A percentile compares a stretch with the other conserved stretches of the same genome.
phyloP scores from a whole-genome alignment of 2,329 filamentous ascomycete genomes.

The Cytospora piceicola region DNA sequence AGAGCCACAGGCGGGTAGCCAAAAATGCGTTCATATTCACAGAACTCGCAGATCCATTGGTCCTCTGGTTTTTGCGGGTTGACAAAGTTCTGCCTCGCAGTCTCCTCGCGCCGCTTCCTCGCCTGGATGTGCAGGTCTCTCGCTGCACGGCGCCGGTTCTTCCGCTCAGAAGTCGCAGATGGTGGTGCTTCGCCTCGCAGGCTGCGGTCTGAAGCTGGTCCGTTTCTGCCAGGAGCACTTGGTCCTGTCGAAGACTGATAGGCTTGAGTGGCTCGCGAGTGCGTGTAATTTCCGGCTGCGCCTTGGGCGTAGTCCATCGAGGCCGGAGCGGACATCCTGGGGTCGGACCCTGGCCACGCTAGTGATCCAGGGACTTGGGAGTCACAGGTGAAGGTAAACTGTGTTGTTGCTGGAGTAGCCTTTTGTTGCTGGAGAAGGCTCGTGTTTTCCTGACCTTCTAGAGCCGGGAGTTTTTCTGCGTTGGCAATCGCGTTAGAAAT shows the following conservation, averaged over 20 bases:
- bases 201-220: conserved; percentile 25
- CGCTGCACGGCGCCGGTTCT: conserved; percentile 61
- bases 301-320: conserved; percentile 30
- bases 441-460: conserved; percentile 74
- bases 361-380: conserved; percentile 82
- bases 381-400: conserved; percentile 97
- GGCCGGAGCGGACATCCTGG: conserved; percentile 29
- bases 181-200: conserved; percentile 22
- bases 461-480: conserved; percentile 70
- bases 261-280: conserved; percentile 21
- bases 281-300: conserved; percentile 30
- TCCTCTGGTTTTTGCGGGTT: conserved; percentile 73
- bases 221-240: conserved; percentile 2
- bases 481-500: conserved; percentile 92
- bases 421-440: conserved; percentile 71
- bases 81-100: conserved; percentile 76
- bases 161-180: conserved; percentile 25
- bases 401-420: conserved; percentile 71
- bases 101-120: conserved; percentile 74
- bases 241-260: conserved; percentile 11
- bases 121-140: conserved; percentile 78
- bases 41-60: conserved; percentile 96
- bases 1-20: conserved; percentile 82
- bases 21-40: conserved; percentile 96
- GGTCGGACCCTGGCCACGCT: conserved; percentile 68